Percentiles rank a stretch among this genome's conserved stretches.
Evolutionary conservation across 2,329 filamentous ascomycete genomes (phyloP).

Genomic region (Pezicula radicicola): DNA sequence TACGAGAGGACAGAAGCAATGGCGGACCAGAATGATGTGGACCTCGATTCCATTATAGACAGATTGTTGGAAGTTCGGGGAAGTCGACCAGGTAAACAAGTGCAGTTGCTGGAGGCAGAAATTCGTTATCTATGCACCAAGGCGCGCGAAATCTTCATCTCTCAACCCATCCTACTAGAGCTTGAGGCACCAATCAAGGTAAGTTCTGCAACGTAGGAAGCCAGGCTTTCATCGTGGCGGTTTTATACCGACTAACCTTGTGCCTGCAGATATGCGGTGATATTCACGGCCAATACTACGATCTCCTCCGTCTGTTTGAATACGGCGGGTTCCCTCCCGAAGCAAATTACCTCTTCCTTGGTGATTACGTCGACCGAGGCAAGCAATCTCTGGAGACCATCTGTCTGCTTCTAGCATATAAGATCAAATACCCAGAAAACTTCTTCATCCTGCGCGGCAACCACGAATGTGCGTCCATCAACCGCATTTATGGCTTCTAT

Average conservation of each 20-base stretch:
- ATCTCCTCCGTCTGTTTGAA: slow-evolving; percentile 94
- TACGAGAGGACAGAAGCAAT: slow-evolving; percentile 43
- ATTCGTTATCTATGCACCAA: slow-evolving; percentile 98
- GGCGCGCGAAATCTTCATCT: slow-evolving; percentile 98
- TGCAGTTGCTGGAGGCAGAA: slow-evolving; percentile 93
- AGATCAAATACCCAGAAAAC: slow-evolving; percentile 99
- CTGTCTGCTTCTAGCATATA: slow-evolving; percentile 93
- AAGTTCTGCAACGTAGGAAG: slow-evolving; percentile 30
- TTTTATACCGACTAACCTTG: slow-evolving; percentile 9
- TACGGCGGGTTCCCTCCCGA: slow-evolving; percentile 98
- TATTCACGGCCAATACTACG: slow-evolving; percentile 99
- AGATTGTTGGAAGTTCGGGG: slow-evolving; percentile 95
- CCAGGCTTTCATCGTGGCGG: not conserved
- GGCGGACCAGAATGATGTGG: slow-evolving; percentile 84
- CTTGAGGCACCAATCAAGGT: slow-evolving; percentile 99
- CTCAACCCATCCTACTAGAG: slow-evolving; percentile 95
- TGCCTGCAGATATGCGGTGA: slow-evolving; percentile 86
- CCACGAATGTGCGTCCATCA: slow-evolving; percentile 98
- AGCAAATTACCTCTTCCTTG: slow-evolving; percentile 99
- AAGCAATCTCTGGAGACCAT: slow-evolving; percentile 99
- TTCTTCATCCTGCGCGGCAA: slow-evolving; percentile 99
- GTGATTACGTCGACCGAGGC: slow-evolving; percentile 97
- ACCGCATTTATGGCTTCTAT: slow-evolving; percentile 99
- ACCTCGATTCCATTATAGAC: slow-evolving; percentile 99
- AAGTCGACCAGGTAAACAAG: slow-evolving; percentile 97